phyloP scores from a whole-genome alignment of 805 yeast species.

The Wickerhamomyces chambardii region DNA sequence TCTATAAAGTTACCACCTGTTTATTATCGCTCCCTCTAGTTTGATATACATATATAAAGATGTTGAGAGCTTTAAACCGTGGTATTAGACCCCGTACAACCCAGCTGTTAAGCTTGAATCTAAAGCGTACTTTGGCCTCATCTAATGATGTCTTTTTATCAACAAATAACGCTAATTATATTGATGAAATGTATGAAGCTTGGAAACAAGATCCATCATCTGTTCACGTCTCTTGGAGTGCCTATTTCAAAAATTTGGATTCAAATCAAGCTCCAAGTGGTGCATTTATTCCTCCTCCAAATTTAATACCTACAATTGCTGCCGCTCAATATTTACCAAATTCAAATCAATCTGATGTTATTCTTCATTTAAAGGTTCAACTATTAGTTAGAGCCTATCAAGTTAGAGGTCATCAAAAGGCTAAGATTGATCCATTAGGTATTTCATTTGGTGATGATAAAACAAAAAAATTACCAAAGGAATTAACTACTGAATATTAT shows the following conservation, averaged over 20 bases:
- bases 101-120: background rate
- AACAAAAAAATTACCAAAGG: slow-evolving; percentile 55
- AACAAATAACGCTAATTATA: slow-evolving; percentile 80
- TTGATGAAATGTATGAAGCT: slow-evolving; percentile 96
- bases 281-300: slow-evolving; percentile 91
- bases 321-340: slow-evolving; percentile 50
- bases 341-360: slow-evolving; percentile 43
- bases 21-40: too few species aligned
- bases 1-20: too few species aligned
- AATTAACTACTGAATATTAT: slow-evolving; percentile 85
- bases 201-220: slow-evolving; percentile 87
- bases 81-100: background rate
- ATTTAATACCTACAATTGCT: slow-evolving; percentile 74
- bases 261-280: slow-evolving; percentile 56
- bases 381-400: slow-evolving; percentile 96
- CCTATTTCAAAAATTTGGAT: slow-evolving; percentile 88
- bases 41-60: too few species aligned
- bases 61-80: background rate
- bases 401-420: slow-evolving; percentile 96
- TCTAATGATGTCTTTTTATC: slow-evolving; percentile 65
- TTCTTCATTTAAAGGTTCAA: slow-evolving; percentile 90
- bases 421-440: slow-evolving; percentile 91
- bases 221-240: slow-evolving; percentile 96
- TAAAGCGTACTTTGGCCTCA: too few species aligned
- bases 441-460: slow-evolving; percentile 73